Base-by-base conservation (phyloP, 768 basidiomycete species). In the Lactarius hengduanensis region DNA sequence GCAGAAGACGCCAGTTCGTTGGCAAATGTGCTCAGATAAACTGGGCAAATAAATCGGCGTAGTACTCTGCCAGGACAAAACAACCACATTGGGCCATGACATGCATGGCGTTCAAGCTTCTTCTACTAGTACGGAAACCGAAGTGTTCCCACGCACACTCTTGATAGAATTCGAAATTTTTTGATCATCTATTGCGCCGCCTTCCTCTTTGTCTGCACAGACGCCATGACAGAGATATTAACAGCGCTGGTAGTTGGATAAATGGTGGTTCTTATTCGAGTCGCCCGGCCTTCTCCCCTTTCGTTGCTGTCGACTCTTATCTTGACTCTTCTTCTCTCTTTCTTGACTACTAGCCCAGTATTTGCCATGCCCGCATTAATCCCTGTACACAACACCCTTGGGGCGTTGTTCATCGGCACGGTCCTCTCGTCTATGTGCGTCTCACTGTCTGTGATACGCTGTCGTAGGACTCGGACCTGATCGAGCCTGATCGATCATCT, bases 1-100 rank as follows among this genome's bases (percentile, higher is more conserved):
- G 93, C 91, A 30, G 88, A 88, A 2, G 91, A 87, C 1, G 90
- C 86, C 92, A 99, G 98, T 77, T 99, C 96, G 69, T 86, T 88
- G 1, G 94, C 94, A 77, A 98, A 98, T 0, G 96, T 98, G 70
- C 95, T 96, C 28, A 98, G 76, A 54, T 10, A 28, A 61, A 22
- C 26, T 18, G 34, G 38, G 30, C 8, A 57, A 26, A 16, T n/a
- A 53, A 40, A 76, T 26, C 54, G 87, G 88, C 88, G 82, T 94
- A 94, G 74, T 96, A 98, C 74, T 92, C 90, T 0, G 93, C 95
- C 1, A 96, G 94, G 5, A 99, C 91, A 72, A 91, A 96, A 75
- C 88, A 93, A 0, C 94, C 91, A 66, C 88, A 87, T 86, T 94
- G 90, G 0, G 93, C 93, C 86, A 96, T 89, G 41, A 95, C 79